phyloP scores from a whole-genome alignment of 1,284 basidiomycete species.

The Irpex lacteus region DNA sequence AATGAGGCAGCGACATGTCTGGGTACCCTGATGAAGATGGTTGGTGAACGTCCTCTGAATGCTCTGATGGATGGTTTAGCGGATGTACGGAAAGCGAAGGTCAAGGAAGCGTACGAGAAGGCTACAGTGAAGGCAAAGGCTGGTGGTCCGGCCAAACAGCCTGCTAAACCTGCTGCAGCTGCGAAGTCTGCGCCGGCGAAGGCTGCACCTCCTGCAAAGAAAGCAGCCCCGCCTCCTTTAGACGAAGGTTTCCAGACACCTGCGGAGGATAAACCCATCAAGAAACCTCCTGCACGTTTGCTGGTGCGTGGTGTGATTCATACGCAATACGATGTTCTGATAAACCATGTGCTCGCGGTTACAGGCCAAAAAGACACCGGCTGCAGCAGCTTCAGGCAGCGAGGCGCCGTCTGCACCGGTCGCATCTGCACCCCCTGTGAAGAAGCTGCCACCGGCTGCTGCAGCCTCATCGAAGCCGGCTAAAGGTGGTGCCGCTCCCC shows the following conservation, averaged over 20 bases:
- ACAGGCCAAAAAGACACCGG: constrained; percentile 54
- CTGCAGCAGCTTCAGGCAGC: constrained; percentile 26
- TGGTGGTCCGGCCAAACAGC: constrained; percentile 49
- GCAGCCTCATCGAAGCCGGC: constrained; percentile 43
- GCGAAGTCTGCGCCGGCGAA: constrained; percentile 45
- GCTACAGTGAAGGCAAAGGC: constrained; percentile 85
- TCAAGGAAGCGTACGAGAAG: constrained; percentile 91
- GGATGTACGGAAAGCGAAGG: constrained; percentile 89
- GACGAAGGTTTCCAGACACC: constrained; percentile 6
- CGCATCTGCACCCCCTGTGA: constrained; percentile 38
- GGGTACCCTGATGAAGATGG: constrained; percentile 95
- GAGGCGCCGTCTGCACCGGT: constrained; percentile 28
- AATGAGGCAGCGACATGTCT: constrained; percentile 87
- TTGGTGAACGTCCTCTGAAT: constrained; percentile 91
- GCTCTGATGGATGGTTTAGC: constrained; percentile 85
- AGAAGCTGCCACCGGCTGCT: constrained; percentile 41
- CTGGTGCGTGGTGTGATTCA: constrained; percentile 30
- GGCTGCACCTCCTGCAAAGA: constrained; percentile 9
- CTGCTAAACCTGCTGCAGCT: constrained; percentile 32
- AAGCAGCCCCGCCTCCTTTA: constrained; percentile 18
- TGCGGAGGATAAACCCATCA: constrained; percentile 34
- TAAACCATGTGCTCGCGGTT: constrained; percentile 6
- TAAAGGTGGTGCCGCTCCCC: constrained; percentile 46
- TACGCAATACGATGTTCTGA: background rate
- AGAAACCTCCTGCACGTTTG: constrained; percentile 51